Evolutionary conservation across 768 basidiomycete species (phyloP).

Genomic region (Boletus vermiculosoides): DNA sequence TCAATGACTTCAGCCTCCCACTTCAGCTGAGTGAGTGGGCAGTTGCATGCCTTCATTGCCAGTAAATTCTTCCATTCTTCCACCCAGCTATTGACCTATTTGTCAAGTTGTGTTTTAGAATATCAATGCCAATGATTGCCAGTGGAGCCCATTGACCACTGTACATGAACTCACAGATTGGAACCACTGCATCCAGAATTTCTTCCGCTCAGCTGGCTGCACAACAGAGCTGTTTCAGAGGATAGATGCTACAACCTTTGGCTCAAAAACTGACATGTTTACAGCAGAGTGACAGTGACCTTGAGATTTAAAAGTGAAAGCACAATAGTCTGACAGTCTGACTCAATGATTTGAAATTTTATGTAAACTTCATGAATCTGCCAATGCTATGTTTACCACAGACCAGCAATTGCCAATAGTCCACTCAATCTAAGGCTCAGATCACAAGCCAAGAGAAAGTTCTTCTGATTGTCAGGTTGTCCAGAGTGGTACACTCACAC

Average conservation of each 20-base stretch:
- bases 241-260: not conserved
- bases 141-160: too few species aligned
- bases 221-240: not conserved
- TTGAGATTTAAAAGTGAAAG: not conserved
- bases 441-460: too few species aligned
- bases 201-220: not conserved
- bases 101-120: too few species aligned
- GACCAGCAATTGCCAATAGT: too few species aligned
- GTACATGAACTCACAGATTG: not conserved
- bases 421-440: too few species aligned
- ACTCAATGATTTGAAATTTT: not conserved
- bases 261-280: not conserved
- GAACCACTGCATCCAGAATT: not conserved
- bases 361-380: too few species aligned
- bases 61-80: not conserved
- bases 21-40: not conserved
- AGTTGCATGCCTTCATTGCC: not conserved
- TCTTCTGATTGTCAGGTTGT: too few species aligned
- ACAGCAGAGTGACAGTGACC: not conserved
- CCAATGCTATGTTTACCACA: too few species aligned
- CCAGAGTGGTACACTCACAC: too few species aligned
- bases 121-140: too few species aligned
- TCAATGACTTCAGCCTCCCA: not conserved
- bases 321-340: too few species aligned
- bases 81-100: too few species aligned